These are phyloP conservation scores for Colletotrichum sp. DNA, from an alignment of 2,329 filamentous ascomycete genomes.

Conservation along the genomic window DNA sequence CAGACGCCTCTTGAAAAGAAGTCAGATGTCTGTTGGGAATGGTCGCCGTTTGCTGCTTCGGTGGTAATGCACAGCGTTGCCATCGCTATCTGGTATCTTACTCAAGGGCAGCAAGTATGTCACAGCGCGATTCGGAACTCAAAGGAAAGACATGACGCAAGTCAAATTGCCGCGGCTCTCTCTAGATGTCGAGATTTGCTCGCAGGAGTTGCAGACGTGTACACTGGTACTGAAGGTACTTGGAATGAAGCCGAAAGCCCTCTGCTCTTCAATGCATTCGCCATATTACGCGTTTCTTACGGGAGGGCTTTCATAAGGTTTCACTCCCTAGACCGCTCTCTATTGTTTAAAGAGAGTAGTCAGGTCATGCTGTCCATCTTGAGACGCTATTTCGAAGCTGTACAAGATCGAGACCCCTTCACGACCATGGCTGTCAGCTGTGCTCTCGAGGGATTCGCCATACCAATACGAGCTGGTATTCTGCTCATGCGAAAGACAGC, in stretches of 20 bases:
- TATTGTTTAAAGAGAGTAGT: background rate
- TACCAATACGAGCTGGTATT: background rate
- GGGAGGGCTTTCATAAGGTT: background rate
- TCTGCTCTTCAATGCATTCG: background rate
- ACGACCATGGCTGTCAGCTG: background rate
- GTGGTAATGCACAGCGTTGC: background rate
- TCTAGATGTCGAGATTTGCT: background rate
- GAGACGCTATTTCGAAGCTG: background rate
- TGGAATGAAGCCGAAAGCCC: background rate
- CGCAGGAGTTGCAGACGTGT: background rate
- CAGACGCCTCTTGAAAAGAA: background rate
- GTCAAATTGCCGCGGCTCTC: background rate
- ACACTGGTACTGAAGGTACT: background rate
- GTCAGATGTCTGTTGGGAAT: background rate
- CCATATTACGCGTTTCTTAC: background rate
- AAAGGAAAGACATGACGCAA: background rate
- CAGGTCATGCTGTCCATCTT: background rate
- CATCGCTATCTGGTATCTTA: background rate
- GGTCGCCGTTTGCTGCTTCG: background rate
- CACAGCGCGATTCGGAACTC: background rate
- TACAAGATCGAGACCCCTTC: background rate
- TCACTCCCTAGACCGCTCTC: background rate
- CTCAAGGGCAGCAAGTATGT: background rate
- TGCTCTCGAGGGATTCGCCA: background rate
- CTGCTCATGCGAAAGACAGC: background rate